Percentiles rank a stretch among this genome's conserved stretches.
phyloP scores from a whole-genome alignment of 2,329 filamentous ascomycete genomes.

The Microsporum audouinii region DNA sequence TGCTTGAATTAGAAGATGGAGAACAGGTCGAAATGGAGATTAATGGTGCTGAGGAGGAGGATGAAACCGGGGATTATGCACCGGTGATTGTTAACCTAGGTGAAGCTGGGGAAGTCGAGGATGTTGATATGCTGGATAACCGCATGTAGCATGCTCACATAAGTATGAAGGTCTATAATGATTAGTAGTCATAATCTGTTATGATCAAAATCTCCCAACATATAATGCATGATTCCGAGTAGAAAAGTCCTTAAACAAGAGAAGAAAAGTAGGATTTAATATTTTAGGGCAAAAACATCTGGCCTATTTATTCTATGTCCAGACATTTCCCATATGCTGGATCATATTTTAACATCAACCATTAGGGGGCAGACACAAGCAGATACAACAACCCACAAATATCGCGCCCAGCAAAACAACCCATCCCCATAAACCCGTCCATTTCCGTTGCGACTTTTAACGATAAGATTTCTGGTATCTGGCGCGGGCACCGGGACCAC shows the following conservation, averaged over 20 bases:
- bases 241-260: neutral
- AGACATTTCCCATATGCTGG: slow-evolving; percentile 3
- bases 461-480: slow-evolving; percentile 99
- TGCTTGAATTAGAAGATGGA: slow-evolving; percentile 52
- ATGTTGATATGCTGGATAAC: slow-evolving; percentile 2
- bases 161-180: neutral
- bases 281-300: slow-evolving; percentile 4
- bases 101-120: slow-evolving; percentile 9
- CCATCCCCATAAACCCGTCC: slow-evolving; percentile 6
- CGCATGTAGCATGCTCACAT: neutral
- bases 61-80: slow-evolving; percentile 54
- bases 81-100: slow-evolving; percentile 46
- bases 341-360: slow-evolving; percentile 5
- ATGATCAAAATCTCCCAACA: neutral
- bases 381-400: slow-evolving; percentile 5
- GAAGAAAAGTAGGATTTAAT: slow-evolving; percentile 3
- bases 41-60: slow-evolving; percentile 45
- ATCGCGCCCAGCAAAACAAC: slow-evolving; percentile 5
- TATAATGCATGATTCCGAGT: neutral
- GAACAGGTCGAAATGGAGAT: slow-evolving; percentile 51
- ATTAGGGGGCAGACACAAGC: slow-evolving; percentile 3
- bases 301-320: slow-evolving; percentile 7
- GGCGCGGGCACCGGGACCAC: slow-evolving; percentile 76
- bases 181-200: neutral
- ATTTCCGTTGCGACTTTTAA: slow-evolving; percentile 45